These are phyloP conservation scores for Chrysoporthe cubensis DNA, from an alignment of 2,329 filamentous ascomycete genomes.

Conservation along the genomic window DNA sequence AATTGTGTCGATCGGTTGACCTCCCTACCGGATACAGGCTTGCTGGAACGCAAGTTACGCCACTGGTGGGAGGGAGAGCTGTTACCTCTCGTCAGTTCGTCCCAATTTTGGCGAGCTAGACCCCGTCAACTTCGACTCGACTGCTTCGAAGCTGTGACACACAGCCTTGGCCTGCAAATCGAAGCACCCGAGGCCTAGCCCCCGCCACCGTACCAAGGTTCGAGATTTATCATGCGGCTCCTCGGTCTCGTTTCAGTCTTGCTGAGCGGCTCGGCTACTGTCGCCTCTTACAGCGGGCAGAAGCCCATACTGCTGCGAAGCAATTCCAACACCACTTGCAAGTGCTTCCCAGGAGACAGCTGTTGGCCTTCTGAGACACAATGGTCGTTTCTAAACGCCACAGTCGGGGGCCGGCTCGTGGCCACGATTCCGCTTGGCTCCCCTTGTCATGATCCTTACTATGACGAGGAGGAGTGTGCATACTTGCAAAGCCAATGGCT, in stretches of 20 bases:
- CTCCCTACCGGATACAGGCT: neutral
- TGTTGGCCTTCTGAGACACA: slow-evolving; percentile 51
- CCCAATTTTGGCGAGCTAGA: neutral
- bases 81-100: neutral
- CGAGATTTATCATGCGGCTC: neutral
- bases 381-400: slow-evolving; percentile 53
- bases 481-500: slow-evolving; percentile 43
- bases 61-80: neutral
- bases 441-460: slow-evolving; percentile 47
- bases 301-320: slow-evolving; percentile 6
- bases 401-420: slow-evolving; percentile 54
- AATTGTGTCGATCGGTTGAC: neutral
- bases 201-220: neutral
- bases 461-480: slow-evolving; percentile 43
- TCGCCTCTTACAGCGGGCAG: neutral
- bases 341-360: slow-evolving; percentile 49
- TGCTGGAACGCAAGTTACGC: neutral
- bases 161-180: neutral
- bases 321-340: slow-evolving; percentile 10
- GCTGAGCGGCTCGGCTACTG: neutral
- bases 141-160: neutral
- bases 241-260: neutral
- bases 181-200: neutral
- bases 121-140: neutral
- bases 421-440: slow-evolving; percentile 51